Evolutionary conservation across 352 stramenopile species (phyloP), one percentile per base, ranked within the genome.

Genomic region (Thraustotheca clavata): DNA sequence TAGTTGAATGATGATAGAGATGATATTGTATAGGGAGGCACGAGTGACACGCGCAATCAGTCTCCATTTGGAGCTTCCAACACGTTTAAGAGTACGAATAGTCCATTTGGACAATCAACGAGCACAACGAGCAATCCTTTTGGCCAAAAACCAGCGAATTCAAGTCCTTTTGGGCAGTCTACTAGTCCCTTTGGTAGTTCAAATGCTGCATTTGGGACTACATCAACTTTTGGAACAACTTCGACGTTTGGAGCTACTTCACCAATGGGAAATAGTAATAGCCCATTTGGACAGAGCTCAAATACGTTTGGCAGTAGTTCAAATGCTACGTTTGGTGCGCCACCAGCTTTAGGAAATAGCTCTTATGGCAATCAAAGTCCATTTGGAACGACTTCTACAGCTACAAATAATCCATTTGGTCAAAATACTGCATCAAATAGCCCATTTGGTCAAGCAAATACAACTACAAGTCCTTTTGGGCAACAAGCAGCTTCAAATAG

Each of bases 141-240:
- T 22, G 22, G 22, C 22, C 14, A 14, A 22, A 54, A 14, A 43
- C 40, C 47, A 29, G n/a, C n/a, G n/a, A n/a, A n/a, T n/a, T n/a
- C n/a, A n/a, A n/a, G n/a, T n/a, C n/a, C n/a, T n/a, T n/a, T 62
- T 35, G 52, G 31, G 5, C 33, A 62, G 33, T 61, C 52, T n/a
- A 20, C 55, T 38, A 62, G 20, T 52, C 55, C 55, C 14, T 62
- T 62, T 50, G 35, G 20, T 32, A 31, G 43, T 31, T 24, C 24
- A 14, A 31, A 20, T 49, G 20, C 8, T 47, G 22, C 16, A n/a
- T n/a, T n/a, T n/a, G n/a, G n/a, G n/a, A 24, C 50, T 16, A 46
- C 29, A n/a, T 60, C 50, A 29, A 46, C 55, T n/a, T 62, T 62
- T 62, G 55, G 54, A 18, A 16, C 33, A 11, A 16, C 54, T n/a